Conservation (phyloP, 2,329 filamentous ascomycete species). For the Hypoxylon sp. region DNA sequence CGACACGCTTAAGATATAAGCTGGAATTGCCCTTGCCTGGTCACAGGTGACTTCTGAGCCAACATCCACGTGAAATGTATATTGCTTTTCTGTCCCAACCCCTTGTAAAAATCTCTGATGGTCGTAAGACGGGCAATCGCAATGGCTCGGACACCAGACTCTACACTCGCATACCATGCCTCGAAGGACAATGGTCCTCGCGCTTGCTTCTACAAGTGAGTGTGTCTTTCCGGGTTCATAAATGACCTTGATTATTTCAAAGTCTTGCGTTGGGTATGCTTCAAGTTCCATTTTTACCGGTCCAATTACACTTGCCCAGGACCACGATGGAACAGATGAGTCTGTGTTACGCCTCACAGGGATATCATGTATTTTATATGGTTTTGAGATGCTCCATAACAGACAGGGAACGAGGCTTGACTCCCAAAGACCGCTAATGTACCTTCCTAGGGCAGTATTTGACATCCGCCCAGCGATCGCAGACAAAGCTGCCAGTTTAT, state of each 20-base stretch:
- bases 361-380: not conserved
- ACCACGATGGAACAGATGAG: conserved; percentile 8
- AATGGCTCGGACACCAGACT: not conserved
- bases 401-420: not conserved
- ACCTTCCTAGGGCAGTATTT: not conserved
- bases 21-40: not conserved
- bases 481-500: not conserved
- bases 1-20: not conserved
- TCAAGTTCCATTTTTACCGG: not conserved
- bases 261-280: not conserved
- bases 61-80: not conserved
- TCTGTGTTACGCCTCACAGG: not conserved
- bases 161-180: conserved; percentile 9
- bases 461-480: not conserved
- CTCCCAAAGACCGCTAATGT: conserved; percentile 12
- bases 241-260: not conserved
- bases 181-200: not conserved
- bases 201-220: conserved; percentile 3
- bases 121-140: too few relatives aligned
- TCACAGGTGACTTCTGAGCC: not conserved
- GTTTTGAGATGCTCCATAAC: not conserved
- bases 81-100: not conserved
- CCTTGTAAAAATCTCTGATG: not conserved
- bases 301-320: conserved; percentile 14
- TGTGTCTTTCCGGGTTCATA: not conserved